Percentiles rank a stretch among this genome's conserved stretches.
Evolutionary conservation across 352 stramenopile species (phyloP).

Genomic region (Phytophthora pseudosyringae): DNA sequence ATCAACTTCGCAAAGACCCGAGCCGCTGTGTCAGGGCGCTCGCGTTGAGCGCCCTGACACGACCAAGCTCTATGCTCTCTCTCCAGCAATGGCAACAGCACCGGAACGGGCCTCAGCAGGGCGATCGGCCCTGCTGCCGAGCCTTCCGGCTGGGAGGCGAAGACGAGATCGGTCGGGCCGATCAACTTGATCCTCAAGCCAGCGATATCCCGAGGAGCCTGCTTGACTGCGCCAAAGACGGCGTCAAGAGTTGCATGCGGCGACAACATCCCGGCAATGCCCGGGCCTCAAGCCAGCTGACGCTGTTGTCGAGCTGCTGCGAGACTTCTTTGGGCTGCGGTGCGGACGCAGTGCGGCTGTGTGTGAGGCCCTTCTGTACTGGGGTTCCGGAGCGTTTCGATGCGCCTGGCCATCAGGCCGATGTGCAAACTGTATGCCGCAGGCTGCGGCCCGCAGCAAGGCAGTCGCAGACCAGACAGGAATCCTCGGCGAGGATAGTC

Average conservation of each 20-base stretch:
- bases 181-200: background rate
- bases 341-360: background rate
- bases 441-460: no score
- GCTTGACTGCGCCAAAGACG: constrained; percentile 2
- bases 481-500: background rate
- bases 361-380: no score
- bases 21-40: background rate
- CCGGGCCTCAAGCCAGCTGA: background rate
- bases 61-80: constrained; percentile 1
- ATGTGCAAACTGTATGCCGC: constrained; percentile 6
- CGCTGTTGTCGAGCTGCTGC: background rate
- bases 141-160: no score
- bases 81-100: background rate
- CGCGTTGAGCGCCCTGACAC: background rate
- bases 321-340: background rate
- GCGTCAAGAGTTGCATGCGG: background rate
- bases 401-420: background rate
- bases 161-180: no score
- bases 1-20: background rate
- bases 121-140: background rate
- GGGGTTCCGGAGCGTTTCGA: no score
- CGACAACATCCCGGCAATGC: background rate
- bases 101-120: background rate
- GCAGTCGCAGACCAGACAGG: constrained; percentile 1
- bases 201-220: background rate